Evolutionary conservation across 1,139 yeast species (phyloP).

Genomic region (Sugiyamaella novakii): DNA sequence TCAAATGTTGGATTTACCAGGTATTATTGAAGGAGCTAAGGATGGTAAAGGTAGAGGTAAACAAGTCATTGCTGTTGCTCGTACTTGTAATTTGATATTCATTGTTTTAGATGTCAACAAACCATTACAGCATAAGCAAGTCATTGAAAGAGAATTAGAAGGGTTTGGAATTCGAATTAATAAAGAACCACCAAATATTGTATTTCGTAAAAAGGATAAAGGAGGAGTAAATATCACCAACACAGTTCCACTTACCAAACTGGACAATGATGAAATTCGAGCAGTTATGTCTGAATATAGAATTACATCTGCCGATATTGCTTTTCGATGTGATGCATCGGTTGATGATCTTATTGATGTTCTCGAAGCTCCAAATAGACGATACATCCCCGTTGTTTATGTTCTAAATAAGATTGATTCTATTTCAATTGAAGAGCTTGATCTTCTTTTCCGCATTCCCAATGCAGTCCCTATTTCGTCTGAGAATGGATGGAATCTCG

Average conservation of each 20-base stretch:
- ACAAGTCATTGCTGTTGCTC: conserved; percentile 97
- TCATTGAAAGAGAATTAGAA: conserved; percentile 92
- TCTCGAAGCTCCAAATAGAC: conserved; percentile 85
- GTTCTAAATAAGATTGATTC: conserved; percentile 95
- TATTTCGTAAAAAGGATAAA: conserved; percentile 86
- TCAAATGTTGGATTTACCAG: conserved; percentile 97
- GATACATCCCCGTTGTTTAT: conserved; percentile 92
- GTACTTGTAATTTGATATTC: conserved; percentile 90
- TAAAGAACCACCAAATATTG: conserved; percentile 87
- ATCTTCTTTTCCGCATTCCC: conserved; percentile 85
- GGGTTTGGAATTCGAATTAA: conserved; percentile 96
- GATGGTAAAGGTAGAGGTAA: conserved; percentile 99
- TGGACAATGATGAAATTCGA: conserved; percentile 88
- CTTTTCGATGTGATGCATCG: conserved; percentile 95
- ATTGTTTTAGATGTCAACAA: conserved; percentile 94
- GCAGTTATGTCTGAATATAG: conserved; percentile 96
- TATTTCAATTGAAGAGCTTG: conserved; percentile 89
- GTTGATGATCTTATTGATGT: conserved; percentile 94
- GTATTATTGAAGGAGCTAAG: conserved; percentile 98
- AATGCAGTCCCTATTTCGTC: conserved; percentile 96
- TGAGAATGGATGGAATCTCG: conserved; percentile 95
- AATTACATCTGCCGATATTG: conserved; percentile 94
- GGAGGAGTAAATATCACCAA: conserved; percentile 95
- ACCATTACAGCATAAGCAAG: conserved; percentile 89
- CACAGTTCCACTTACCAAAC: conserved; percentile 87